phyloP scores from a whole-genome alignment of 768 basidiomycete species.

The Mycena rosella region DNA sequence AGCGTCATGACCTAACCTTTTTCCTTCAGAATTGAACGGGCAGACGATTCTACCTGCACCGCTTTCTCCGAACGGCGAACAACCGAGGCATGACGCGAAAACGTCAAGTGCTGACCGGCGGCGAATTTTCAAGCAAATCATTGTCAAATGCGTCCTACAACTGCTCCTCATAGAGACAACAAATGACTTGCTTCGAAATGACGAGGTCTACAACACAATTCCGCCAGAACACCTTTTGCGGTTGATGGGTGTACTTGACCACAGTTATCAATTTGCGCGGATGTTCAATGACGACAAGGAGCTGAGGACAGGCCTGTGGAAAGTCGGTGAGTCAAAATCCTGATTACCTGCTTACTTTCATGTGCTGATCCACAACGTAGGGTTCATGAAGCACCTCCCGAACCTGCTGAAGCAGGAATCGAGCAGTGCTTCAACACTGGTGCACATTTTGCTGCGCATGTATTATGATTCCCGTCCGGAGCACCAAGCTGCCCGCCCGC shows the following conservation, averaged over 20 bases:
- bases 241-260: constrained; percentile 95
- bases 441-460: constrained; percentile 93
- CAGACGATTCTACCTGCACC: constrained; percentile 88
- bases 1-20: not conserved
- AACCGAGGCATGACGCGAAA: constrained; percentile 59
- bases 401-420: constrained; percentile 99
- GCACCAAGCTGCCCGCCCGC: constrained; percentile 85
- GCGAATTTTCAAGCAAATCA: constrained; percentile 96
- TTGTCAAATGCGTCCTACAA: constrained; percentile 99
- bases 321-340: constrained; percentile 85
- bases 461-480: constrained; percentile 92
- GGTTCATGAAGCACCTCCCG: constrained; percentile 99
- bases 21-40: constrained; percentile 67
- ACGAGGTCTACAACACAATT: constrained; percentile 92
- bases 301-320: constrained; percentile 96
- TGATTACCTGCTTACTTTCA: too few species aligned
- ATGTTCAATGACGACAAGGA: constrained; percentile 99
- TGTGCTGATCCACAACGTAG: constrained; percentile 53
- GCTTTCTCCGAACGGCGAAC: constrained; percentile 80
- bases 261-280: constrained; percentile 97
- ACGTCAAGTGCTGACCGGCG: constrained; percentile 79
- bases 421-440: constrained; percentile 94
- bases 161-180: constrained; percentile 97
- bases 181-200: constrained; percentile 93
- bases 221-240: constrained; percentile 94